phyloP scores from a whole-genome alignment of 73 alveolate genomes.

The Paramecium sonneborni region DNA sequence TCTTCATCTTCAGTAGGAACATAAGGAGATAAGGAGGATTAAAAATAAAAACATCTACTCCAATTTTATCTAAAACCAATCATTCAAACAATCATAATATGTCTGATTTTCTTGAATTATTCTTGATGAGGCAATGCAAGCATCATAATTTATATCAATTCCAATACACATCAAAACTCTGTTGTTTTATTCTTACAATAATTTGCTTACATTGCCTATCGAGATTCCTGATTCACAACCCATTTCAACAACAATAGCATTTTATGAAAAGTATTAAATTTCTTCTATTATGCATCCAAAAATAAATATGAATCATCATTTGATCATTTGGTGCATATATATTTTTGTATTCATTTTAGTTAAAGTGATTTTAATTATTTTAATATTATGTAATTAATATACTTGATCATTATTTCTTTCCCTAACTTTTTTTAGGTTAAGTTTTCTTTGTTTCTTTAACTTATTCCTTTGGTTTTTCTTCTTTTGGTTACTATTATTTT shows the following conservation, averaged over 20 bases:
- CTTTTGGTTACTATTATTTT: background rate
- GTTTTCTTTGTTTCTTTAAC: background rate
- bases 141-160: slow-evolving; percentile 66
- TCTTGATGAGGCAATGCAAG: slow-evolving; percentile 34
- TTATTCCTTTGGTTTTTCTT: background rate
- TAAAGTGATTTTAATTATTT: background rate
- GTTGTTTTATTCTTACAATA: slow-evolving; percentile 36
- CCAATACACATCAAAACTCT: slow-evolving; percentile 23
- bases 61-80: background rate
- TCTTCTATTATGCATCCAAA: slow-evolving; percentile 52
- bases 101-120: background rate
- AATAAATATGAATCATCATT: slow-evolving; percentile 59
- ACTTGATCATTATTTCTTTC: background rate
- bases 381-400: background rate
- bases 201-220: slow-evolving; percentile 13
- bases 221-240: slow-evolving; percentile 67
- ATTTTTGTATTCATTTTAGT: slow-evolving; percentile 18
- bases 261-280: background rate
- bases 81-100: slow-evolving; percentile 52
- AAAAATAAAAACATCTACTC: slow-evolving; percentile 57
- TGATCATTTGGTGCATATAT: slow-evolving; percentile 45
- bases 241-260: slow-evolving; percentile 48
- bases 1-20: slow-evolving; percentile 69
- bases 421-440: background rate
- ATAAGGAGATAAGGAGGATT: slow-evolving; percentile 52